Base-by-base conservation (phyloP, 306 rosid genomes). In the Arachis hypogaea region DNA sequence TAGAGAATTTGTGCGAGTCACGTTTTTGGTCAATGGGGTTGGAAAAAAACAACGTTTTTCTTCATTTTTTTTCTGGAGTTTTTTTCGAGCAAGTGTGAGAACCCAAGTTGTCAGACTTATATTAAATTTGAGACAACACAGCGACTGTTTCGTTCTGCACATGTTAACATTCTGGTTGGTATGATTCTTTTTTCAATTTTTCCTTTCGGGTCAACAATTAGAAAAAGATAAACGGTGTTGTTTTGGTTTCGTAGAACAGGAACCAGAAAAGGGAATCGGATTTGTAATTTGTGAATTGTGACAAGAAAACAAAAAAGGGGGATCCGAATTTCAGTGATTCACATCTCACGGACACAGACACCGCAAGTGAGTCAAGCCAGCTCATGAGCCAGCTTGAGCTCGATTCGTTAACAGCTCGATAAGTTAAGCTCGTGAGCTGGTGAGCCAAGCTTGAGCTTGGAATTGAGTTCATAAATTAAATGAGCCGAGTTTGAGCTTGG, bases 121-220 rank as follows among this genome's bases (percentile, higher is more conserved):
- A 68, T 57, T 47, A 67, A 59, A 45, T 18, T 51, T 10, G 69
- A 69, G 69, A 42, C 49, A 36, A 76, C 69, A 14, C 58, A 6
- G 30, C 16, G 7, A 14, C 12, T 41, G 30, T 22, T 41, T 33
- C 29, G 10, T 43, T 11, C 71, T 29, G 40, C 33, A 1, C 4
- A 28, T 57, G 40, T 5, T n/a, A 40, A 59, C 59, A 63, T 70
- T 45, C 61, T 65, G 58, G 58, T 5, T 4, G 16, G 29, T 2
- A n/a, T 33, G 38, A 33, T 33, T 33, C 38, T 33, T 33, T 33
- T 1, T 5, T n/a, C 9, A 4, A 12, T 52, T n/a, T 14, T 7
- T 22, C 58, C 7, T 52, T 52, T 52, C 3, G 9, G 56, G 22
- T n/a, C 16, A 52, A 52, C 22, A n/a, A 52, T 52, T 52, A 5